A percentile compares a stretch with the other conserved stretches of the same genome.
These are phyloP conservation scores for Epichloe bromicola DNA, from an alignment of 2,329 filamentous ascomycete genomes.

Conservation along the genomic window DNA sequence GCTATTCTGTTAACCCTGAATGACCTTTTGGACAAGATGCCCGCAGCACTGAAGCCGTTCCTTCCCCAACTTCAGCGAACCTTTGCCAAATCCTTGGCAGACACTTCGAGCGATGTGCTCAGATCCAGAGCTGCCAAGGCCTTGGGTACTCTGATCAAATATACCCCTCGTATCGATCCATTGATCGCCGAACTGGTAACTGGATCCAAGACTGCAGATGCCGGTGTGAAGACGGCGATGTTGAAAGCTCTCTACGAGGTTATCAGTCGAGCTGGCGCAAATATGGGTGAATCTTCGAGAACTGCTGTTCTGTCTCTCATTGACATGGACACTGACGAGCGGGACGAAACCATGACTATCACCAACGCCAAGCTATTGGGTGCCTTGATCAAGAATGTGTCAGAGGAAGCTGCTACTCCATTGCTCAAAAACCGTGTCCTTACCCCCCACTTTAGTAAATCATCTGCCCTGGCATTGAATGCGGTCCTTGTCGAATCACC, in stretches of 20 bases:
- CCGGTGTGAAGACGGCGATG: constrained; percentile 89
- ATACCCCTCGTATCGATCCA: constrained; percentile 90
- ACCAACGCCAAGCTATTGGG: constrained; percentile 85
- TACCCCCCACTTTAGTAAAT: constrained; percentile 58
- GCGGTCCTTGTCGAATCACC: constrained; percentile 75
- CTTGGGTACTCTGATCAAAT: constrained; percentile 84
- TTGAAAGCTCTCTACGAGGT: constrained; percentile 94
- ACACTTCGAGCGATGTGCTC: constrained; percentile 79
- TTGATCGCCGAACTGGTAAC: constrained; percentile 85
- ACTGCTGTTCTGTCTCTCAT: constrained; percentile 79
- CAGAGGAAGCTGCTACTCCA: constrained; percentile 50
- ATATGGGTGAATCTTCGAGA: constrained; percentile 87
- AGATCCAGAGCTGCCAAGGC: constrained; percentile 85
- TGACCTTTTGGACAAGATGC: constrained; percentile 93
- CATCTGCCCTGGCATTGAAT: constrained; percentile 79
- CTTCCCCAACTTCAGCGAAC: constrained; percentile 91
- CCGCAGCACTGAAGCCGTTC: constrained; percentile 89
- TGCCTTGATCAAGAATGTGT: constrained; percentile 76
- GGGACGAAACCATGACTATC: constrained; percentile 66
- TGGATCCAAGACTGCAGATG: constrained; percentile 78
- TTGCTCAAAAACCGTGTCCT: constrained; percentile 63
- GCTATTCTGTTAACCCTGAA: constrained; percentile 91
- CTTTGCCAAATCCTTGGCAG: constrained; percentile 90
- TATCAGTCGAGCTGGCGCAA: constrained; percentile 82
- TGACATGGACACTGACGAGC: constrained; percentile 67